phyloP scores from a whole-genome alignment of 495 filamentous ascomycete species.

The Talaromyces borbonicus region DNA sequence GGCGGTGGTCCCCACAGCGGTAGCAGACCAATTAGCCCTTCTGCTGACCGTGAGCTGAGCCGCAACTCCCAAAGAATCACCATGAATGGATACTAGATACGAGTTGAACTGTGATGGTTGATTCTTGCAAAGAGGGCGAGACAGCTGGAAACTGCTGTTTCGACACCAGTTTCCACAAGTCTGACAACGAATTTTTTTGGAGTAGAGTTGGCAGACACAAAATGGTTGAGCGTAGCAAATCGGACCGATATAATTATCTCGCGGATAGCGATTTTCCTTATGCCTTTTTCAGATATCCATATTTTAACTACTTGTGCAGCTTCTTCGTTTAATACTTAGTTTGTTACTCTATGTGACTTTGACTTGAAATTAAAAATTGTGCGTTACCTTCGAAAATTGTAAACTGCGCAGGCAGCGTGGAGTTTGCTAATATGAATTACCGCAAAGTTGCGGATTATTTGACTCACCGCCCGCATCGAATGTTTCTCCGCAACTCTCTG shows the following conservation, averaged over 20 bases:
- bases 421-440: too few relatives aligned
- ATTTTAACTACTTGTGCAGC: conserved; percentile 30
- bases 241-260: conserved; percentile 4
- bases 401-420: too few relatives aligned
- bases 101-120: not conserved
- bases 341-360: not conserved
- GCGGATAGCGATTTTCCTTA: conserved; percentile 4
- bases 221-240: conserved; percentile 5
- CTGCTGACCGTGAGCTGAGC: conserved; percentile 91
- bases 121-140: too few relatives aligned
- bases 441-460: too few relatives aligned
- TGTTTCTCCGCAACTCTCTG: too few relatives aligned
- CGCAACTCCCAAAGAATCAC: conserved; percentile 91
- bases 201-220: conserved; percentile 1
- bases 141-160: too few relatives aligned
- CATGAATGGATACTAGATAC: conserved; percentile 86
- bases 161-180: too few relatives aligned
- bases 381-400: too few relatives aligned
- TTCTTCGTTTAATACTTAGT: conserved; percentile 6
- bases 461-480: too few relatives aligned
- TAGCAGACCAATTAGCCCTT: conserved; percentile 88
- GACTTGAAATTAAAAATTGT: too few relatives aligned
- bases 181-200: too few relatives aligned
- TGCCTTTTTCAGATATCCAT: conserved; percentile 36
- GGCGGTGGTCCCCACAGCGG: conserved; percentile 50